Evolutionary conservation across 345 rosid genomes (phyloP), one percentile per base, ranked within the genome.

Genomic region (Clausena lansium): DNA sequence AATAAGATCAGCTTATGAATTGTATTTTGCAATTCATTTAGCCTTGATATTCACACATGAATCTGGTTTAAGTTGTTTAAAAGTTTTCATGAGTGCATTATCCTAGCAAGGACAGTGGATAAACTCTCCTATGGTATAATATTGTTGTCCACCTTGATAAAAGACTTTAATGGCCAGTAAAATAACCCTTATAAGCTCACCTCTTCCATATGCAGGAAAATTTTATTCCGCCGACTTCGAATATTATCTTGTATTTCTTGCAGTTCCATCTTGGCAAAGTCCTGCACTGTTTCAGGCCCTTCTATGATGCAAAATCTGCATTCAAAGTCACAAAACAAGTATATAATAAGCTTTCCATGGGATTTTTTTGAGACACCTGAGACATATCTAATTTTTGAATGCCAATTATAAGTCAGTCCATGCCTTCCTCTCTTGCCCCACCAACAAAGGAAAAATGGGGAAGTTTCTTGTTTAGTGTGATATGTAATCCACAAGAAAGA

Each of bases 161-260:
- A 30, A 20, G 58, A 17, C 27, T 10, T 32, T 70, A 32, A 52
- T 17, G 6, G 4, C 32, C n/a, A 3, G 19, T 7, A n/a, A n/a
- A 13, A 36, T 7, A 55, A 47, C 50, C n/a, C 22, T 14, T 60
- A 14, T 30, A 73, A 24, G 67, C 25, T 82, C 52, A 87, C 99
- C 94, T 95, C 99, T 81, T 95, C 99, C 99, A 95, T 95, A 77
- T 90, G 99, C 85, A 93, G 85, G 85, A 95, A 93, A 81, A 95
- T 95, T 81, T 95, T 95, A 86, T 95, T 95, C 11, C 99, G 85
- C 22, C 99, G 87, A 85, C 97, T 95, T 60, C 94, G 82, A 84
- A 95, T 91, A 77, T 95, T 95, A 76, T 95, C 99, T 73, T 91
- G 96, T 85, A 95, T 92, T 88, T 95, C 99, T 85, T 80, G 93